These are phyloP conservation scores for Corylus heterophylla DNA, from an alignment of 306 rosid genomes.

Conservation along the genomic window DNA sequence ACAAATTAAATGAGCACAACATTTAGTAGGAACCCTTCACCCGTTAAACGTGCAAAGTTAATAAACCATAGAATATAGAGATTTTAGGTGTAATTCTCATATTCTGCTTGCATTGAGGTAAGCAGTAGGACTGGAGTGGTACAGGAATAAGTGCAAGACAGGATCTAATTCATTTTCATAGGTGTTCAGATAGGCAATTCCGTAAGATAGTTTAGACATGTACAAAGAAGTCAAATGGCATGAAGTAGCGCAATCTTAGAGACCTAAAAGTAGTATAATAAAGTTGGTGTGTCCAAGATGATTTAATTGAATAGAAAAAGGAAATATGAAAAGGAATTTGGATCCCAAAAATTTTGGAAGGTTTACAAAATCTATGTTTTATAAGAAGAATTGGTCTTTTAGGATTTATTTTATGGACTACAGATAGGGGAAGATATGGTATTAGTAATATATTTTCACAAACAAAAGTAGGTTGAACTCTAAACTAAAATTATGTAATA, in stretches of 20 bases:
- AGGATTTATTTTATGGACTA: background rate
- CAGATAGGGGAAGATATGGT: background rate
- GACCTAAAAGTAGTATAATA: background rate
- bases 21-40: background rate
- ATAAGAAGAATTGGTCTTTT: background rate
- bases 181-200: background rate
- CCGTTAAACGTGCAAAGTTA: background rate
- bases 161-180: background rate
- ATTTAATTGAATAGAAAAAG: background rate
- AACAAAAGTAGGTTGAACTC: background rate
- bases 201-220: background rate
- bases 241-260: background rate
- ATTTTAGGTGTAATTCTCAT: background rate
- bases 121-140: background rate
- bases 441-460: background rate
- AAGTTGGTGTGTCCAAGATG: background rate
- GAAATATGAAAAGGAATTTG: background rate
- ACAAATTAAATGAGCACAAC: background rate
- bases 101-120: slow-evolving; percentile 2
- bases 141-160: background rate
- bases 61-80: background rate
- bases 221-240: background rate
- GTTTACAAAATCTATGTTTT: background rate
- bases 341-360: background rate
- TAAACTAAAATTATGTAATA: background rate